Evolutionary conservation across 2,329 filamentous ascomycete species (phyloP).

Genomic region (Aspergillus puulaauensis): DNA sequence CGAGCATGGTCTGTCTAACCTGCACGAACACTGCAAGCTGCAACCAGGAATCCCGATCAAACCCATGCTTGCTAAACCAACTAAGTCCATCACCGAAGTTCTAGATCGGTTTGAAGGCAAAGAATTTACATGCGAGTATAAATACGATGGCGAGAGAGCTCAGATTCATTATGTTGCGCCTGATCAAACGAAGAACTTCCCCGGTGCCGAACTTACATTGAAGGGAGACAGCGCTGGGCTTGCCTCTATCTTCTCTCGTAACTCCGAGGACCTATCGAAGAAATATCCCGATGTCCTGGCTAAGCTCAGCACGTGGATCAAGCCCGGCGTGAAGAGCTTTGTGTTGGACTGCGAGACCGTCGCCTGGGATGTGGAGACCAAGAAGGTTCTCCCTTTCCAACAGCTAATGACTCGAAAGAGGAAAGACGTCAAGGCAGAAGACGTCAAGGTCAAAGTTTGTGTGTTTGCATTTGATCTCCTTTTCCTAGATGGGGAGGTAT

Average conservation of each 20-base stretch:
- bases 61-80: conserved; percentile 97
- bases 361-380: conserved; percentile 90
- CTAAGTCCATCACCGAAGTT: conserved; percentile 96
- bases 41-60: conserved; percentile 93
- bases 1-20: conserved; percentile 77
- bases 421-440: conserved; percentile 93
- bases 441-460: conserved; percentile 95
- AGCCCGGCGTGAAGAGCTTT: conserved; percentile 85
- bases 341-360: conserved; percentile 99
- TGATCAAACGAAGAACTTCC: conserved; percentile 69
- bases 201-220: conserved; percentile 60
- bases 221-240: conserved; percentile 70
- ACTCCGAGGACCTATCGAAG: conserved; percentile 94
- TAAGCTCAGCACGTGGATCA: conserved; percentile 87
- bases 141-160: conserved; percentile 97
- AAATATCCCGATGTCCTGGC: conserved; percentile 96
- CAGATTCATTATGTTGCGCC: conserved; percentile 96
- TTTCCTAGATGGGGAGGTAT: conserved; percentile 82
- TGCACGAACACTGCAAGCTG: conserved; percentile 83
- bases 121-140: conserved; percentile 97
- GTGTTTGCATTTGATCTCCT: conserved; percentile 95
- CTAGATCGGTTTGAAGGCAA: conserved; percentile 94
- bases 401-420: conserved; percentile 97
- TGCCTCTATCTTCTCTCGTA: conserved; percentile 92
- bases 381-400: conserved; percentile 96